Conservation (phyloP, 2,329 filamentous ascomycete genomes). For the Zymoseptoria tritici region DNA sequence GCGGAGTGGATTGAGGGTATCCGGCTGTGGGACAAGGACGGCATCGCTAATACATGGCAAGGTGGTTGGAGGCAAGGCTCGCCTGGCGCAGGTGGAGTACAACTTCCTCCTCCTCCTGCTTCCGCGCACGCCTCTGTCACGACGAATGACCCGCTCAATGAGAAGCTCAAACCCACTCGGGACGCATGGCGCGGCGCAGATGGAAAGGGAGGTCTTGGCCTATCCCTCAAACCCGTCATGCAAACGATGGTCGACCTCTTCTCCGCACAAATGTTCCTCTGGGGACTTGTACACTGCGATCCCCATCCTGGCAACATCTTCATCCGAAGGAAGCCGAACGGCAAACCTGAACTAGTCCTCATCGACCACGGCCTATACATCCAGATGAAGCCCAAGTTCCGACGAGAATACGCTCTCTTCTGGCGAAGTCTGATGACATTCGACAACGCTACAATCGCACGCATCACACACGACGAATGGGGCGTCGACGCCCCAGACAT, state of each 20-base stretch:
- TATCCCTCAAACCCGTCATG: slow-evolving; percentile 83
- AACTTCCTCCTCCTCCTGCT: slow-evolving; percentile 46
- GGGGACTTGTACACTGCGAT: slow-evolving; percentile 92
- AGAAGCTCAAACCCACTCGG: slow-evolving; percentile 71
- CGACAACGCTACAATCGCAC: slow-evolving; percentile 71
- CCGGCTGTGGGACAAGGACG: slow-evolving; percentile 82
- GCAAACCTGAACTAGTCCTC: slow-evolving; percentile 81
- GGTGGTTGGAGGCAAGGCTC: slow-evolving; percentile 70
- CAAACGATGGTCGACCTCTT: slow-evolving; percentile 94
- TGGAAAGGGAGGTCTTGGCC: slow-evolving; percentile 71
- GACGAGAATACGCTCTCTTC: slow-evolving; percentile 78
- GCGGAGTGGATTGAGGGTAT: slow-evolving; percentile 98
- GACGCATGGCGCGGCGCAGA: slow-evolving; percentile 67
- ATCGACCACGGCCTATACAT: slow-evolving; percentile 98
- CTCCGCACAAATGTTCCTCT: slow-evolving; percentile 96
- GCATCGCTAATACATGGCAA: slow-evolving; percentile 68
- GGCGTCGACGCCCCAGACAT: slow-evolving; percentile 83
- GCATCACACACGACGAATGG: slow-evolving; percentile 69
- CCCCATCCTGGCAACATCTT: slow-evolving; percentile 98
- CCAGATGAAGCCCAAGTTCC: slow-evolving; percentile 74
- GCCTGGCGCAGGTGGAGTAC: slow-evolving; percentile 64
- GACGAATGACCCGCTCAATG: slow-evolving; percentile 46
- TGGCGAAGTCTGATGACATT: slow-evolving; percentile 94
- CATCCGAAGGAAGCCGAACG: slow-evolving; percentile 73
- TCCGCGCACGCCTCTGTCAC: slow-evolving; percentile 18